Percentiles rank a stretch among this genome's conserved stretches.
Evolutionary conservation across 805 yeast species (phyloP).

Genomic region (Hanseniaspora pseudoguilliermondii): DNA sequence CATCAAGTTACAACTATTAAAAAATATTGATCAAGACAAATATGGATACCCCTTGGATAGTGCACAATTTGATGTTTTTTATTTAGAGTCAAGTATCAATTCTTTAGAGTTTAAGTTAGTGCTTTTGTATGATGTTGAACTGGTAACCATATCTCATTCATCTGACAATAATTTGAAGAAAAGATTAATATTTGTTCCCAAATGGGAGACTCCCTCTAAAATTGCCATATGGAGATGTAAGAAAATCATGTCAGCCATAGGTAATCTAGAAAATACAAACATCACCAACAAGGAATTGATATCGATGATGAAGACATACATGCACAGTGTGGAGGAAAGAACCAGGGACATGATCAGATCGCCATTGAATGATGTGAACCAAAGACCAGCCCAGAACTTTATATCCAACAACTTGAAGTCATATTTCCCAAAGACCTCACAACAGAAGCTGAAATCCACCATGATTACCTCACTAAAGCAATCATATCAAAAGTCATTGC

Average conservation of each 20-base stretch:
- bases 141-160: slow-evolving; percentile 72
- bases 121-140: slow-evolving; percentile 59
- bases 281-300: slow-evolving; percentile 4
- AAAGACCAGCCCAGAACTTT: slow-evolving; percentile 85
- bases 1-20: slow-evolving; percentile 56
- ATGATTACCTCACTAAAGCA: slow-evolving; percentile 72
- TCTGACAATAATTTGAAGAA: slow-evolving; percentile 57
- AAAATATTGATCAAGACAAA: slow-evolving; percentile 32
- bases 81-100: slow-evolving; percentile 29
- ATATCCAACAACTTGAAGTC: slow-evolving; percentile 82
- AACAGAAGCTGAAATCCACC: slow-evolving; percentile 60
- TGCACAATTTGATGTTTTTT: slow-evolving; percentile 45
- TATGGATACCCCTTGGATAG: slow-evolving; percentile 14
- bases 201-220: slow-evolving; percentile 49
- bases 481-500: slow-evolving; percentile 45
- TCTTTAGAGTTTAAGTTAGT: slow-evolving; percentile 30
- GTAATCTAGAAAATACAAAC: slow-evolving; percentile 16
- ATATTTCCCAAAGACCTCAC: slow-evolving; percentile 76
- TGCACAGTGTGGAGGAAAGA: not conserved
- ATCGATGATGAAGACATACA: not conserved
- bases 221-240: slow-evolving; percentile 47
- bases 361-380: slow-evolving; percentile 48
- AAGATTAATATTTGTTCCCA: slow-evolving; percentile 54
- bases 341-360: slow-evolving; percentile 21
- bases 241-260: slow-evolving; percentile 29